A percentile compares a stretch with the other conserved stretches of the same genome.
Evolutionary conservation across 768 basidiomycete species (phyloP).

Genomic region (Auriscalpium microsporum): DNA sequence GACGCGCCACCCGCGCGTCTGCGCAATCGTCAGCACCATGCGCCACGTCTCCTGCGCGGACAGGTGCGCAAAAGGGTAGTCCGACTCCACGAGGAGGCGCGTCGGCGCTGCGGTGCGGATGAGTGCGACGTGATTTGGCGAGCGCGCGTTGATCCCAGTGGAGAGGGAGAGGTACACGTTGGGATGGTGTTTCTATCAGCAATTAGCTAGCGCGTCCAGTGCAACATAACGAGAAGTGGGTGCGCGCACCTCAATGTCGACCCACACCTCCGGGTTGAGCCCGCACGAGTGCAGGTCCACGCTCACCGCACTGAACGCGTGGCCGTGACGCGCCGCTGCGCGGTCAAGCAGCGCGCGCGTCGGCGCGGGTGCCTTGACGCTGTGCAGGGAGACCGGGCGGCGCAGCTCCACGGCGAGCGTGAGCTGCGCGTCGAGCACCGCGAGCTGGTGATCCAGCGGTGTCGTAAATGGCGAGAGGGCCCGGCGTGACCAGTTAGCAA

Average conservation of each 20-base stretch:
- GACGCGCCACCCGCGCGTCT: conserved; percentile 67
- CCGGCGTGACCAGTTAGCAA: conserved; percentile 27
- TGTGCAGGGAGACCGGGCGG: conserved; percentile 81
- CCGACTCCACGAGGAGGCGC: conserved; percentile 81
- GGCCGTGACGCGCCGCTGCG: conserved; percentile 50
- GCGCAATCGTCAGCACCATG: conserved; percentile 64
- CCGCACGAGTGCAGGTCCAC: conserved; percentile 90
- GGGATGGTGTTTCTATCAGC: conserved; percentile 48
- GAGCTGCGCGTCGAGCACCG: conserved; percentile 76
- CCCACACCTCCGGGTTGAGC: conserved; percentile 69
- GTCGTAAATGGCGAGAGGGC: conserved; percentile 70
- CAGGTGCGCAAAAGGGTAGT: conserved; percentile 60
- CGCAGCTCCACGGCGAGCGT: conserved; percentile 73
- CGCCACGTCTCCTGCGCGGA: conserved; percentile 63
- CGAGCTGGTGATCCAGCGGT: conserved; percentile 72
- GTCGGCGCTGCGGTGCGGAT: conserved; percentile 53
- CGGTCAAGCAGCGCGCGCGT: conserved; percentile 58
- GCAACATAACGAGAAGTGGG: not conserved
- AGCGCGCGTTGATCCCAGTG: conserved; percentile 73
- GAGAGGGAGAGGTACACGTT: conserved; percentile 89
- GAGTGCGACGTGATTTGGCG: conserved; percentile 51
- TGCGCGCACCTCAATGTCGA: conserved; percentile 57
- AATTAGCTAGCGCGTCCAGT: not conserved
- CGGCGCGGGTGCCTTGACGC: conserved; percentile 66
- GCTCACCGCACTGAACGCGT: conserved; percentile 57